These are phyloP conservation scores for Urochloa ruziziensis DNA, from an alignment of 176 grass and related monocot genomes.

Conservation along the genomic window DNA sequence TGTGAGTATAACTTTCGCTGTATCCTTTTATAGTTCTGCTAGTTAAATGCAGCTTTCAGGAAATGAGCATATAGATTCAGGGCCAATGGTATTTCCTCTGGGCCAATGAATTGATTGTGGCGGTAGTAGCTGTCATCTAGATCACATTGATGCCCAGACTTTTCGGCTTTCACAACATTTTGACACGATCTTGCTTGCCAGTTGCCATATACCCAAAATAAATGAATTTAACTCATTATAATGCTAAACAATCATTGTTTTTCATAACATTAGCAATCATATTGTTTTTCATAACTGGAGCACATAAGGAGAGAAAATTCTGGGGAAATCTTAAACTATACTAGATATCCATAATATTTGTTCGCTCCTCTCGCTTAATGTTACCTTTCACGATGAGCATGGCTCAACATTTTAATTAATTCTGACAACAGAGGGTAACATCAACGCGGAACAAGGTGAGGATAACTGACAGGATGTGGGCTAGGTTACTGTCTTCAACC, in stretches of 20 bases:
- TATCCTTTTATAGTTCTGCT: background rate
- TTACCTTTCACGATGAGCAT: background rate
- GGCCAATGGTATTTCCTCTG: background rate
- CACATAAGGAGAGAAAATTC: slow-evolving; percentile 8
- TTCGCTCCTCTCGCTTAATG: too few species aligned
- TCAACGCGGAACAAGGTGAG: slow-evolving; percentile 70
- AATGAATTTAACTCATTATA: background rate
- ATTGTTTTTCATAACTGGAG: background rate
- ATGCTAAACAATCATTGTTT: background rate
- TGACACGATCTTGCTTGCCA: background rate
- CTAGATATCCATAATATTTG: background rate
- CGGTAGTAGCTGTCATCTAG: background rate
- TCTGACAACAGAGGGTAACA: slow-evolving; percentile 63
- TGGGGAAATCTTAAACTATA: too few species aligned
- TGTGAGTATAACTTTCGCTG: slow-evolving; percentile 56
- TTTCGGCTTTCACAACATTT: background rate
- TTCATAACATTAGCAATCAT: background rate
- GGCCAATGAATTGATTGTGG: background rate
- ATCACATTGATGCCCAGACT: background rate
- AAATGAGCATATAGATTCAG: background rate
- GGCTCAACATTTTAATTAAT: background rate
- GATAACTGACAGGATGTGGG: slow-evolving; percentile 87
- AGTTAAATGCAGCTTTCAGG: background rate
- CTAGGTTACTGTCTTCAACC: slow-evolving; percentile 73
- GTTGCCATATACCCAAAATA: background rate